Conservation (phyloP, 116 monocot species). For the Posidonia oceanica region DNA sequence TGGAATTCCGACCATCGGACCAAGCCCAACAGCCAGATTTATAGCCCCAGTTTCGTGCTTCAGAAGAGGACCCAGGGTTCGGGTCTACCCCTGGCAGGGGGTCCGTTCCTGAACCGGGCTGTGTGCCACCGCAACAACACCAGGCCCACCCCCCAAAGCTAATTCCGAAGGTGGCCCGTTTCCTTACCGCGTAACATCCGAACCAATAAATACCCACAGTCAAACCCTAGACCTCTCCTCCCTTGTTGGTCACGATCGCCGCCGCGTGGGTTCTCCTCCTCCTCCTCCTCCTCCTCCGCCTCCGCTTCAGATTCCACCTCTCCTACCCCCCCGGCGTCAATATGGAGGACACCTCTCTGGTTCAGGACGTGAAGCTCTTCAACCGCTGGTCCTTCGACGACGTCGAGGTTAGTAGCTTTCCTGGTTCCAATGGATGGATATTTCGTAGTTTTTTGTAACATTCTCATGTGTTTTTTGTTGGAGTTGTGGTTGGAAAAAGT, state of each 20-base stretch:
- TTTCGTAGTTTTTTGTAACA: neutral
- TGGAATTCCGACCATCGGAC: no score
- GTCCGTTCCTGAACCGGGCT: no score
- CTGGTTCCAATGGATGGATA: no score
- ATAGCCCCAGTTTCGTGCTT: no score
- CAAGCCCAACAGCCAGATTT: no score
- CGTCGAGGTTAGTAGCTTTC: slow-evolving; percentile 20
- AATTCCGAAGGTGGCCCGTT: no score
- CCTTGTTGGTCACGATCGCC: neutral
- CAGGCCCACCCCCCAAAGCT: no score
- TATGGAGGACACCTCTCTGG: slow-evolving; percentile 3
- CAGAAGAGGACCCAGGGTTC: no score
- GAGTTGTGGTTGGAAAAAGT: neutral
- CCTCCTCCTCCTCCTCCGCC: neutral
- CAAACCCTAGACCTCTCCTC: neutral
- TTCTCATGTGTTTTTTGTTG: neutral
- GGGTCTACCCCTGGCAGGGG: no score
- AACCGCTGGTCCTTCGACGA: slow-evolving; percentile 61
- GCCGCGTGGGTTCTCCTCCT: neutral
- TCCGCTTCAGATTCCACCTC: neutral
- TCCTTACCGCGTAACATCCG: no score
- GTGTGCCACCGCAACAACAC: no score
- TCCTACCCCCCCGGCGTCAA: neutral
- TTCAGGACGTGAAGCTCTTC: slow-evolving; percentile 50
- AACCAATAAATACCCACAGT: no score